phyloP scores from a whole-genome alignment of 768 basidiomycete genomes.

The Suillus decipiens region DNA sequence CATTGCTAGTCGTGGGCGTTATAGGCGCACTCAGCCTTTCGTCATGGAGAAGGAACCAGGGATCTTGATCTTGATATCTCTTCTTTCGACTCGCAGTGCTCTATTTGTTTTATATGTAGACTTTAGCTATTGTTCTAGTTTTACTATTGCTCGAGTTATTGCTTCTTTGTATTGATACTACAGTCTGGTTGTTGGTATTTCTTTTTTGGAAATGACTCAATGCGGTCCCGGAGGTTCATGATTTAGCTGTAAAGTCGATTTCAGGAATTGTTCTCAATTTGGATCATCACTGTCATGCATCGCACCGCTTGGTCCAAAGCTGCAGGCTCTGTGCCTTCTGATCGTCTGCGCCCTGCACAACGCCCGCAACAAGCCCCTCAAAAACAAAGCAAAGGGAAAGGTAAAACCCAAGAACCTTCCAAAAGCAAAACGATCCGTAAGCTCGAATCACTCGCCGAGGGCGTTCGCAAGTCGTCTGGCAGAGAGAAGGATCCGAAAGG shows the following conservation, averaged over 20 bases:
- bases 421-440: slow-evolving; percentile 52
- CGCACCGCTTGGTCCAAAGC: slow-evolving; percentile 26
- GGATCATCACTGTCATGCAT: background rate
- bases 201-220: background rate
- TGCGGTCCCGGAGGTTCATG: background rate
- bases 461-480: slow-evolving; percentile 37
- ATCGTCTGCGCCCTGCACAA: slow-evolving; percentile 41
- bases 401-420: slow-evolving; percentile 32
- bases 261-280: background rate
- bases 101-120: slow-evolving; percentile 17
- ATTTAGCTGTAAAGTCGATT: background rate
- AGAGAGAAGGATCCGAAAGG: slow-evolving; percentile 54
- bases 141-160: background rate
- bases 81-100: slow-evolving; percentile 5
- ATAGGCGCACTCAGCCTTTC: slow-evolving; percentile 80
- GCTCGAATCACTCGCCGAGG: slow-evolving; percentile 50
- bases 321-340: slow-evolving; percentile 53
- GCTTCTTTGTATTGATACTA: background rate
- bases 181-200: background rate
- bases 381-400: slow-evolving; percentile 39
- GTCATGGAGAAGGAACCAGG: slow-evolving; percentile 64
- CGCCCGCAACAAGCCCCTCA: slow-evolving; percentile 13
- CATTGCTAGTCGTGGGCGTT: slow-evolving; percentile 74
- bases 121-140: background rate
- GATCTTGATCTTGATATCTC: slow-evolving; percentile 51